Evolutionary conservation across 225 moss, liverwort and hornwort species (phyloP), one percentile per base, ranked within the genome.

Genomic region (Lunularia cruciata): DNA sequence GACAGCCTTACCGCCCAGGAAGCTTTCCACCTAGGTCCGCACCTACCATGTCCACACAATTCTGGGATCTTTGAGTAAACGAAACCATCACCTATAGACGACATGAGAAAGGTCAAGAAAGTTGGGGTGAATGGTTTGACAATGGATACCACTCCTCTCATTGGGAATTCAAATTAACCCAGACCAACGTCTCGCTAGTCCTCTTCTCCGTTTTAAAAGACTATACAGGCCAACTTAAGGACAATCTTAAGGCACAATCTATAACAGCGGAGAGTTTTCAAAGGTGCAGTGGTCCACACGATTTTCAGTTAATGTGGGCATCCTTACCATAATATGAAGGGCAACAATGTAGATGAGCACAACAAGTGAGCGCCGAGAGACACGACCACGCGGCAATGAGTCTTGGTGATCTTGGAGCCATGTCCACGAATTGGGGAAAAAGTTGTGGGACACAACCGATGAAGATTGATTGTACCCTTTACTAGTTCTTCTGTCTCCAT

Each of bases 51-150:
- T 66, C 70, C 35, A 66, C 77, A 67, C 78, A 77, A 10, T 35
- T 73, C 43, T 76, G 70, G 47, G 83, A 76, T 59, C 66, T 69
- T 27, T 72, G 79, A 13, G 83, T 83, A 57, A 83, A 83, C 16
- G 83, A 83, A 33, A 83, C 79, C 83, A 83, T 83, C 46, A 83
- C 78, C 78, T 83, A 78, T 65, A 75, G 12, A 51, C 8, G 57
- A 42, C 22, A 4, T 8, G 0, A 9, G 27, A 8, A 11, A 27
- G 4, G n/a, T n/a, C 48, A 14, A 26, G 23, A 47, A 18, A 19
- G 39, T 22, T 40, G 23, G 13, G 27, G 6, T 0, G 10, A 27
- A 61, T 43, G n/a, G n/a, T n/a, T n/a, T n/a, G n/a, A n/a, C n/a
- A n/a, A n/a, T n/a, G n/a, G n/a, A n/a, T n/a, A n/a, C n/a, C 43